These are phyloP conservation scores for Misopates orontium DNA, from an alignment of 257 asterid species.

Conservation along the genomic window DNA sequence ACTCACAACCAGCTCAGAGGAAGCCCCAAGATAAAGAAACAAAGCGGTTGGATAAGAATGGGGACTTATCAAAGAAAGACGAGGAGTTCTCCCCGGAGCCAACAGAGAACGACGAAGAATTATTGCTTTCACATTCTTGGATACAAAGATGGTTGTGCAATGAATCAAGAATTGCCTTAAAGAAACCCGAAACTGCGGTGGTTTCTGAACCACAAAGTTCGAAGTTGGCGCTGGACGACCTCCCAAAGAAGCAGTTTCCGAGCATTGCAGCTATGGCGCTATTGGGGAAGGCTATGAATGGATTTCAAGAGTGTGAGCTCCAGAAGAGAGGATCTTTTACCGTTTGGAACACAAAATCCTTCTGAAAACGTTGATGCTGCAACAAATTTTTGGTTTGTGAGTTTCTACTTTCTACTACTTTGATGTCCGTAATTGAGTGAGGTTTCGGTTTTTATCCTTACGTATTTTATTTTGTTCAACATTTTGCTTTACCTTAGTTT, in stretches of 20 bases:
- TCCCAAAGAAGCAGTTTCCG: conserved; percentile 67
- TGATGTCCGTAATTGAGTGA: not conserved
- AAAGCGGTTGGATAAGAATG: conserved; percentile 24
- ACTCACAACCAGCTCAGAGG: conserved; percentile 29
- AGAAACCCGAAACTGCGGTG: conserved; percentile 35
- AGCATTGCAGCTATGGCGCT: conserved; percentile 88
- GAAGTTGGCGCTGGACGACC: conserved; percentile 39
- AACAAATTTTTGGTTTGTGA: not conserved
- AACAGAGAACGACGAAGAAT: conserved; percentile 27
- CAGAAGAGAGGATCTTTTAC: conserved; percentile 54
- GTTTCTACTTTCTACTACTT: not conserved
- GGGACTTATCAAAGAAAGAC: conserved; percentile 22
- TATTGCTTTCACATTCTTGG: conserved; percentile 61
- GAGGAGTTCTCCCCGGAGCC: conserved; percentile 23
- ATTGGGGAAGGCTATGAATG: conserved; percentile 64
- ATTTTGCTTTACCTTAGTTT: not conserved
- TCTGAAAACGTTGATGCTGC: conserved; percentile 22
- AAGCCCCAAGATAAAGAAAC: conserved; percentile 32
- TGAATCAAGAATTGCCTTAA: conserved; percentile 24
- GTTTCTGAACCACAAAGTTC: conserved; percentile 49
- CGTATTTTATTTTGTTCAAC: conserved; percentile 1
- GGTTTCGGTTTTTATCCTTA: conserved; percentile 1
- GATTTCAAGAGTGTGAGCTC: conserved; percentile 52
- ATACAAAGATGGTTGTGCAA: conserved; percentile 62
- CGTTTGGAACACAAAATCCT: conserved; percentile 58